Percentiles rank a stretch among this genome's conserved stretches.
Evolutionary conservation across 106 monocot species (phyloP).

Genomic region (Chionographis japonica): DNA sequence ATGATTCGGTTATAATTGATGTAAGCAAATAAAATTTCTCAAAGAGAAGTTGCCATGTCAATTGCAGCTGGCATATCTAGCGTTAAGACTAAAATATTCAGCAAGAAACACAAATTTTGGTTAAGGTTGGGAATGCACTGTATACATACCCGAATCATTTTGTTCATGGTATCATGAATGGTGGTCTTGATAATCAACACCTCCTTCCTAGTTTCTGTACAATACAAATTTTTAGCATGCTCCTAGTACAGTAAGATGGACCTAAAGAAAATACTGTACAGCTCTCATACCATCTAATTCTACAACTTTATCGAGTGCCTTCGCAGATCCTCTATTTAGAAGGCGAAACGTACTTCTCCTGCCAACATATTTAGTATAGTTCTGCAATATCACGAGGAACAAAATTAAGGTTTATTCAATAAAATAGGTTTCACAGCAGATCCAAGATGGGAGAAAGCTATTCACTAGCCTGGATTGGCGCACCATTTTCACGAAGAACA

Average conservation of each 20-base stretch:
- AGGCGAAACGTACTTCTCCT: slow-evolving; percentile 92
- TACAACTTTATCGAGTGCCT: slow-evolving; percentile 97
- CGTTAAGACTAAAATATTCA: too few species aligned
- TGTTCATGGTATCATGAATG: slow-evolving; percentile 97
- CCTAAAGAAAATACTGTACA: slow-evolving; percentile 6
- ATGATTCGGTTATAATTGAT: too few species aligned
- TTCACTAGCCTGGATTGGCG: slow-evolving; percentile 64
- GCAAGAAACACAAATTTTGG: too few species aligned
- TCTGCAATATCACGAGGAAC: slow-evolving; percentile 39
- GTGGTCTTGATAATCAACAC: slow-evolving; percentile 90
- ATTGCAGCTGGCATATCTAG: too few species aligned
- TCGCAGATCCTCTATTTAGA: slow-evolving; percentile 99
- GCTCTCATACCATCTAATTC: slow-evolving; percentile 79
- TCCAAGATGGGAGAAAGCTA: not conserved
- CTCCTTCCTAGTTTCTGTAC: slow-evolving; percentile 56
- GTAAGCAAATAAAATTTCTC: too few species aligned
- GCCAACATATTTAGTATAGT: slow-evolving; percentile 84
- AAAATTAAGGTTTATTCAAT: slow-evolving; percentile 1
- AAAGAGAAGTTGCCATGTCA: too few species aligned
- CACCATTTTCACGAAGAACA: slow-evolving; percentile 97
- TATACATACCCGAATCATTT: slow-evolving; percentile 75
- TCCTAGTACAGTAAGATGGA: not conserved
- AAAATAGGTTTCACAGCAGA: not conserved
- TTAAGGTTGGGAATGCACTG: not conserved
- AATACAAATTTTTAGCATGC: slow-evolving; percentile 19